Evolutionary conservation across 805 yeast species (phyloP).

Genomic region (Barnettozyma siamensis): DNA sequence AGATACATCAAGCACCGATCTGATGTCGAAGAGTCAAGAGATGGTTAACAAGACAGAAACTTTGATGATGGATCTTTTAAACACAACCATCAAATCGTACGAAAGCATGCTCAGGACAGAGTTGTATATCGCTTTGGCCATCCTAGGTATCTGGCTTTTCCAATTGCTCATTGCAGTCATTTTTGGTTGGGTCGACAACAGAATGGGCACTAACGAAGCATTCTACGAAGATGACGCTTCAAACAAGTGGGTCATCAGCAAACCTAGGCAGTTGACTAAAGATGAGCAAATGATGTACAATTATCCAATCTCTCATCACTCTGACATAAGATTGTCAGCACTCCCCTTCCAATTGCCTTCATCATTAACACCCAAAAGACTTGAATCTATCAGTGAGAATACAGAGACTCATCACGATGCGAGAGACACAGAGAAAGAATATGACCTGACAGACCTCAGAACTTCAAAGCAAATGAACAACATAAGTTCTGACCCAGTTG

Average conservation of each 20-base stretch:
- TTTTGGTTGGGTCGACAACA: slow-evolving; percentile 3
- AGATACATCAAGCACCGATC: not conserved
- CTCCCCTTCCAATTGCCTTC: not conserved
- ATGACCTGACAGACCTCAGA: not conserved
- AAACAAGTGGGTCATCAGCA: slow-evolving; percentile 8
- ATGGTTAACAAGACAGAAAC: slow-evolving; percentile 20
- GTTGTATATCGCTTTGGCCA: slow-evolving; percentile 37
- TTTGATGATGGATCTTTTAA: slow-evolving; percentile 22
- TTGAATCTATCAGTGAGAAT: not conserved
- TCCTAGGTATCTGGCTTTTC: slow-evolving; percentile 44
- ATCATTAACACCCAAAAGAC: too few relatives aligned
- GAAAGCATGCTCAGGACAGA: slow-evolving; percentile 37
- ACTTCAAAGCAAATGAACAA: not conserved
- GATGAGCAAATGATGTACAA: slow-evolving; percentile 16
- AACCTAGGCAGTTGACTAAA: slow-evolving; percentile 17
- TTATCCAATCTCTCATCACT: slow-evolving; percentile 14
- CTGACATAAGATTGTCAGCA: not conserved
- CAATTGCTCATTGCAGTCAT: slow-evolving; percentile 37
- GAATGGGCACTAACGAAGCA: not conserved
- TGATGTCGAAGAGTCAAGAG: slow-evolving; percentile 5
- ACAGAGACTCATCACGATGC: too few relatives aligned
- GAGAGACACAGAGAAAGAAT: not conserved
- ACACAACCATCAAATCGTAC: slow-evolving; percentile 29
- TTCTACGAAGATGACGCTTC: not conserved
- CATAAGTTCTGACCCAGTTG: not conserved